Conservation (phyloP, 805 yeast species). For the Saccharomyces paradoxus region DNA sequence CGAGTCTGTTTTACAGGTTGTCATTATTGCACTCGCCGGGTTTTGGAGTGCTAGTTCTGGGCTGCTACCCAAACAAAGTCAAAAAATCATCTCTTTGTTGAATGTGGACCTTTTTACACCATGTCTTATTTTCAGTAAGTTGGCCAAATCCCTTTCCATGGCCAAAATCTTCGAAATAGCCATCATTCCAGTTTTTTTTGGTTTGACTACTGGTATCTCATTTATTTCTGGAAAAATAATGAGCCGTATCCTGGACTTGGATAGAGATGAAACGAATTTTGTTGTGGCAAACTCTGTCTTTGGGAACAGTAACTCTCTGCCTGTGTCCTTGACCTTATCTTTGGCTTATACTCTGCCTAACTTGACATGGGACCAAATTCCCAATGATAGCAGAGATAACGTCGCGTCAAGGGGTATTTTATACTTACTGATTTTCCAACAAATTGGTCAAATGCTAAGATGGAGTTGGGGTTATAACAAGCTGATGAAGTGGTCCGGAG, state of each 20-base stretch:
- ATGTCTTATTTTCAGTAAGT: conserved; percentile 81
- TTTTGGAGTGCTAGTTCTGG: conserved; percentile 74
- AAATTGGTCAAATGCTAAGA: conserved; percentile 71
- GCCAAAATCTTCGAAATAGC: conserved; percentile 72
- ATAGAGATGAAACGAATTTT: conserved; percentile 73
- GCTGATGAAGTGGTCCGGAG: conserved; percentile 43
- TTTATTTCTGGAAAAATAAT: conserved; percentile 51
- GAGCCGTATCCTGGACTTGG: conserved; percentile 47
- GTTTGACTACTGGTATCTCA: conserved; percentile 74
- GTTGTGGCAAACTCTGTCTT: conserved; percentile 96
- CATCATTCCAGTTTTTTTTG: conserved; percentile 77
- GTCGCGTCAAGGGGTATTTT: conserved; percentile 73
- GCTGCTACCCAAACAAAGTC: conserved; percentile 61
- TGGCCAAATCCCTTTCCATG: conserved; percentile 58
- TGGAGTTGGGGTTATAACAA: conserved; percentile 87
- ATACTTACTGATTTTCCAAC: conserved; percentile 69
- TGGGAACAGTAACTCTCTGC: conserved; percentile 91
- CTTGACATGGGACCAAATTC: conserved; percentile 65
- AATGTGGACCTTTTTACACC: conserved; percentile 94
- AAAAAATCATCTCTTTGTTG: conserved; percentile 63
- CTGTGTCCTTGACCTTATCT: conserved; percentile 82
- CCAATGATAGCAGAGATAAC: conserved; percentile 56
- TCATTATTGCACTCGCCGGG: conserved; percentile 78
- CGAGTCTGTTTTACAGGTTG: conserved; percentile 87
- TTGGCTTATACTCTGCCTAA: conserved; percentile 69